Evolutionary conservation across 805 yeast species (phyloP).

Genomic region (Myxozyma neotropica): DNA sequence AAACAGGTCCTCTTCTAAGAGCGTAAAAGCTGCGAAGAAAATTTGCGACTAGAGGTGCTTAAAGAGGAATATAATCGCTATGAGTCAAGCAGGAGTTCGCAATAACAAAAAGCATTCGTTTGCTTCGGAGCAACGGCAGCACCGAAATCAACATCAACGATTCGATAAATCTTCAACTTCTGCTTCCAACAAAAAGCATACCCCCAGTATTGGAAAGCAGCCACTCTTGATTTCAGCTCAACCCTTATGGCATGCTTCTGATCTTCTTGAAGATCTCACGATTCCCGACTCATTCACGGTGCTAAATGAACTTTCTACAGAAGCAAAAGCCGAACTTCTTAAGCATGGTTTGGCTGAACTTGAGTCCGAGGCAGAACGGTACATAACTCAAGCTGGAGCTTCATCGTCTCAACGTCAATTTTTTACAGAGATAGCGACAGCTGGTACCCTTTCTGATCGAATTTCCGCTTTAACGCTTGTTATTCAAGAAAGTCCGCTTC

Average conservation of each 20-base stretch:
- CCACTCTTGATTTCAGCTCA: constrained; percentile 13
- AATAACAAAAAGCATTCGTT: not conserved
- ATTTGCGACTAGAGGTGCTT: too few relatives aligned
- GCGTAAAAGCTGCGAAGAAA: too few relatives aligned
- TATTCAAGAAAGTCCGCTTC: constrained; percentile 93
- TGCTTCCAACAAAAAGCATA: not conserved
- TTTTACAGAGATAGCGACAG: constrained; percentile 80
- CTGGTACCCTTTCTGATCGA: constrained; percentile 94
- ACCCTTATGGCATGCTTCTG: constrained; percentile 29
- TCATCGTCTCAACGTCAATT: constrained; percentile 83
- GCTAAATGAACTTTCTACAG: constrained; percentile 39
- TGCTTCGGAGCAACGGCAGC: not conserved
- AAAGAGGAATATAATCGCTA: not conserved
- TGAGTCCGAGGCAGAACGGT: constrained; percentile 69
- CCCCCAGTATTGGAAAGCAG: not conserved
- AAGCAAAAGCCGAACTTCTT: constrained; percentile 60
- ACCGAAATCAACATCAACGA: not conserved
- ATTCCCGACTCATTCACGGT: not conserved
- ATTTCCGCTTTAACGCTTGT: constrained; percentile 90
- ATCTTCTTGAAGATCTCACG: constrained; percentile 9
- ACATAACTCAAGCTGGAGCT: constrained; percentile 71
- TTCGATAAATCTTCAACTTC: not conserved
- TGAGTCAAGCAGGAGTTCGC: not conserved
- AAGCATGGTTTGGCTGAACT: constrained; percentile 68
- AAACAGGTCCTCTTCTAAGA: too few relatives aligned